Evolutionary conservation across 2,329 filamentous ascomycete genomes (phyloP), one percentile per base, ranked within the genome.

Genomic region (Eutypella sp.): DNA sequence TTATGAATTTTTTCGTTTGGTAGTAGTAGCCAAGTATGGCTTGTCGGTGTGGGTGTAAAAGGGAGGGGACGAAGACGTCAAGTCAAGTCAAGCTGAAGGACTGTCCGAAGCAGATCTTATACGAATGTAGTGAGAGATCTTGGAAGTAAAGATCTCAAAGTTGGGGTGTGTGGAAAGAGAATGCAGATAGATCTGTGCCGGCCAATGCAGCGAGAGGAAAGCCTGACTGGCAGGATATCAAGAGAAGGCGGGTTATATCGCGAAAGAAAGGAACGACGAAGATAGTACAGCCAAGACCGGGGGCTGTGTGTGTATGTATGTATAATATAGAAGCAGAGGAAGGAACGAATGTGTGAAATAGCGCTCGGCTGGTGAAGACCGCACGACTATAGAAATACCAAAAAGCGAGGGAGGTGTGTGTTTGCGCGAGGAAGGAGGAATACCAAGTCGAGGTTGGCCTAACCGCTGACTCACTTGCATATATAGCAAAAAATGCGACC

Each of bases 171-270:
- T 29, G 13, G 25, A 22, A 13, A 39, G 36, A 39, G 36, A 39
- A 39, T n/a, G 36, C 16, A 24, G 36, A 39, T 39, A 20, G 25
- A 29, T 29, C 25, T 7, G 23, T 22, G 36, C 36, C 36, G 20
- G 36, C 36, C 13, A 22, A 39, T 39, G 36, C 36, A 39, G 36
- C 36, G 20, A n/a, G n/a, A n/a, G n/a, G n/a, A n/a, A 39, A 39
- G 19, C 20, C 36, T 39, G 36, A 16, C 36, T 39, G 7, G 36
- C 36, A 39, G 36, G 36, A 23, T 39, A 7, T 6, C 20, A 7
- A 39, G 20, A 18, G 18, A 39, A n/a, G n/a, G n/a, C n/a, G n/a
- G 13, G 20, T 33, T 15, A 11, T 19, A 22, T n/a, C 20, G 36
- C 20, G 19, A 22, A 23, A 39, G 36, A 11, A 39, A 39, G 11